Evolutionary conservation across 176 grass and related monocot species (phyloP).

Genomic region (Triticum turgidum): DNA sequence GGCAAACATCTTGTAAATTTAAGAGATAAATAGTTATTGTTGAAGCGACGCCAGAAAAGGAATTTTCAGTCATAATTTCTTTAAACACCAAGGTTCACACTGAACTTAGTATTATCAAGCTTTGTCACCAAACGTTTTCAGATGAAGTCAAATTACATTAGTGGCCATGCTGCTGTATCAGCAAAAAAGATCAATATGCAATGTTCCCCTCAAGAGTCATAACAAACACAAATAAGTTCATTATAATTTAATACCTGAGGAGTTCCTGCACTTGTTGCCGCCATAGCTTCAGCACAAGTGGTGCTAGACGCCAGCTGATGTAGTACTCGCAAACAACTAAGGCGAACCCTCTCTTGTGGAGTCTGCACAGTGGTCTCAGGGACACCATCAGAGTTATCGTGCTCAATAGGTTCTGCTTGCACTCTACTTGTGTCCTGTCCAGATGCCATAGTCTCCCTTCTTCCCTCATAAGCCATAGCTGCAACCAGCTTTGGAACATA

Average conservation of each 20-base stretch:
- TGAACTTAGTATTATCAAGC: slow-evolving; percentile 4
- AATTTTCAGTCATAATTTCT: not conserved
- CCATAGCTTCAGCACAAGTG: slow-evolving; percentile 99
- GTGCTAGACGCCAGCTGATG: slow-evolving; percentile 98
- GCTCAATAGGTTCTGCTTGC: slow-evolving; percentile 34
- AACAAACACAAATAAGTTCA: slow-evolving; percentile 27
- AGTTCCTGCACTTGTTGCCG: slow-evolving; percentile 93
- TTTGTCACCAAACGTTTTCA: not conserved
- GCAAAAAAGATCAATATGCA: not conserved
- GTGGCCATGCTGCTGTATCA: not conserved
- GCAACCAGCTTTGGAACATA: slow-evolving; percentile 97
- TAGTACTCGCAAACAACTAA: slow-evolving; percentile 92
- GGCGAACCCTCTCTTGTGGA: slow-evolving; percentile 88
- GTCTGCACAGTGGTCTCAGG: slow-evolving; percentile 55
- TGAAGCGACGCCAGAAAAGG: not conserved
- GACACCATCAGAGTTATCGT: slow-evolving; percentile 45
- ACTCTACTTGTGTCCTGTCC: slow-evolving; percentile 49
- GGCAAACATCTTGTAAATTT: slow-evolving; percentile 12
- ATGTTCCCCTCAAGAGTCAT: not conserved
- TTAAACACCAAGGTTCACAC: not conserved
- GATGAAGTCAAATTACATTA: not conserved
- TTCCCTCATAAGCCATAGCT: slow-evolving; percentile 95
- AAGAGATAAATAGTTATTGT: not conserved
- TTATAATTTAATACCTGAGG: slow-evolving; percentile 74
- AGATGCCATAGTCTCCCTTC: slow-evolving; percentile 84